Conservation (phyloP, 768 basidiomycete species). For the Amyloporia xantha region DNA sequence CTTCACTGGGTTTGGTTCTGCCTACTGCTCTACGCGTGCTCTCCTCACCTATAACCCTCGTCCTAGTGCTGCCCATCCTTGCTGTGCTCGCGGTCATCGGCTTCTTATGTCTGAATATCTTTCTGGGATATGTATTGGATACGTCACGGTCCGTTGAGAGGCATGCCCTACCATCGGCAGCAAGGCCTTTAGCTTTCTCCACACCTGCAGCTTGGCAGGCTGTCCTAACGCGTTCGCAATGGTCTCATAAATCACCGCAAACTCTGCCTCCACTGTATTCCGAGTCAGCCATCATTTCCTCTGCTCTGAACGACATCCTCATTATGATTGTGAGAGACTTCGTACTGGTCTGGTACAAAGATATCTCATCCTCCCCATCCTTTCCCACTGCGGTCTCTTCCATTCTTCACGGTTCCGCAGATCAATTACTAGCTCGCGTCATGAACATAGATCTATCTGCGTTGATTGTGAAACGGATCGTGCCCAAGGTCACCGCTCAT, state of each 20-base stretch:
- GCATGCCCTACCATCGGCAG: slow-evolving; percentile 46
- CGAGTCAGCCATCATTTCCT: slow-evolving; percentile 56
- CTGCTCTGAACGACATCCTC: slow-evolving; percentile 74
- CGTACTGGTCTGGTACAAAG: slow-evolving; percentile 83
- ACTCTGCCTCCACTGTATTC: slow-evolving; percentile 62
- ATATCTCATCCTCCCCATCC: slow-evolving; percentile 77
- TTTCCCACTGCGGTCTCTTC: slow-evolving; percentile 83
- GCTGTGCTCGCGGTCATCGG: slow-evolving; percentile 40
- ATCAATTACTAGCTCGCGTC: slow-evolving; percentile 50
- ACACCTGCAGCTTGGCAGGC: slow-evolving; percentile 95
- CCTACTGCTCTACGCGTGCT: slow-evolving; percentile 49
- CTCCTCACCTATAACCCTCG: slow-evolving; percentile 58
- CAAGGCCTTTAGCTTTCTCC: slow-evolving; percentile 77
- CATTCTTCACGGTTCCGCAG: slow-evolving; percentile 60
- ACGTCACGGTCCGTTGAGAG: slow-evolving; percentile 25
- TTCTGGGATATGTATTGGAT: slow-evolving; percentile 56
- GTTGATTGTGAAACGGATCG: slow-evolving; percentile 72
- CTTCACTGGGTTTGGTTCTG: slow-evolving; percentile 47
- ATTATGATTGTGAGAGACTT: slow-evolving; percentile 83
- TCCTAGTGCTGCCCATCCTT: slow-evolving; percentile 59
- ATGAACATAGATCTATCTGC: slow-evolving; percentile 62
- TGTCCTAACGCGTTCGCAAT: slow-evolving; percentile 80
- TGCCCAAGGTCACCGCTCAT: slow-evolving; percentile 87
- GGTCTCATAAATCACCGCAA: slow-evolving; percentile 71
- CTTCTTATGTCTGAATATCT: slow-evolving; percentile 48